Evolutionary conservation across 2,329 filamentous ascomycete genomes (phyloP).

Genomic region (Venturia asperata): DNA sequence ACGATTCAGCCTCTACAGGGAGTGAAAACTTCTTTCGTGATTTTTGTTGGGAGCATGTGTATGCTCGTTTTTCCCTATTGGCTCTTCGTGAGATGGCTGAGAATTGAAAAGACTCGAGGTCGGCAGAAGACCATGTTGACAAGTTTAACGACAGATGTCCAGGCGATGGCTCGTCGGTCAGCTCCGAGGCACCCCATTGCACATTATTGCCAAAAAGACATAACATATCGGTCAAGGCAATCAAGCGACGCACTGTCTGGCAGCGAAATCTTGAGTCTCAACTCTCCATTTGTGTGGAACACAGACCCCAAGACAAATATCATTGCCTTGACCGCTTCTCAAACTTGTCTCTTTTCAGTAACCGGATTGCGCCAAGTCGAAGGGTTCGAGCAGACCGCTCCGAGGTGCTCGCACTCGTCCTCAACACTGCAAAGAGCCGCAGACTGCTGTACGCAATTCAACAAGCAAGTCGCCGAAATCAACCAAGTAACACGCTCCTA

Average conservation of each 20-base stretch:
- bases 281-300: background rate
- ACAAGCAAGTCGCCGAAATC: background rate
- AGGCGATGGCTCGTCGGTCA: background rate
- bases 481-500: background rate
- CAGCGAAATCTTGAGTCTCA: background rate
- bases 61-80: background rate
- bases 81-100: conserved; percentile 1
- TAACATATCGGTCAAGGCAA: background rate
- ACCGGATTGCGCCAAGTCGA: background rate
- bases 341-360: background rate
- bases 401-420: conserved; percentile 8
- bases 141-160: background rate
- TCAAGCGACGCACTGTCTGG: background rate
- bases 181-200: background rate
- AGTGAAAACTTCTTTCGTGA: background rate
- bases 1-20: background rate
- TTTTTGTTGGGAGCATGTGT: background rate
- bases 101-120: conserved; percentile 10
- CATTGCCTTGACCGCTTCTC: background rate
- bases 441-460: conserved; percentile 8
- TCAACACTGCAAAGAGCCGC: conserved; percentile 8
- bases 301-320: background rate
- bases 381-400: conserved; percentile 13
- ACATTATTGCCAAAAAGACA: background rate
- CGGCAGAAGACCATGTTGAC: background rate